A percentile compares a stretch with the other conserved stretches of the same genome.
phyloP scores from a whole-genome alignment of 2,329 filamentous ascomycete species.

The Diplodia seriata region DNA sequence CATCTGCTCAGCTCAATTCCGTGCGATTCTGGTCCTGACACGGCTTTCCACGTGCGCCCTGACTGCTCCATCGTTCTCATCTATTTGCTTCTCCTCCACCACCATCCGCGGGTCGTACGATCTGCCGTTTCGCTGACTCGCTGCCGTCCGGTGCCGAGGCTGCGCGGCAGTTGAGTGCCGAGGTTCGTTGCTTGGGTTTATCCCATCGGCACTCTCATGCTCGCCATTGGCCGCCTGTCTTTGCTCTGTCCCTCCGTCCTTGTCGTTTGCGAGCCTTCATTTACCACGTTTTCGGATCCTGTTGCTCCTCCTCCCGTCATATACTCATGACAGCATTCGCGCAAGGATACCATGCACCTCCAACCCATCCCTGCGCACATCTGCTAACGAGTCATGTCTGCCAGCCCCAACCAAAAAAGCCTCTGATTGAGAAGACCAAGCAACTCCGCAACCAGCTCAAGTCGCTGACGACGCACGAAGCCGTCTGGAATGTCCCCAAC shows the following conservation, averaged over 20 bases:
- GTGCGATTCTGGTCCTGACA: constrained; percentile 17
- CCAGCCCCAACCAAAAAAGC: constrained; percentile 34
- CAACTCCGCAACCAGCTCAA: constrained; percentile 44
- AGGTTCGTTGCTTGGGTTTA: constrained; percentile 4
- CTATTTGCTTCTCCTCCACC: constrained; percentile 8
- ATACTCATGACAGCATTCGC: constrained; percentile 13
- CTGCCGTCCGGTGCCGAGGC: constrained; percentile 7
- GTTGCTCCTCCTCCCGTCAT: neutral
- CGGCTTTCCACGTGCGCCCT: constrained; percentile 15
- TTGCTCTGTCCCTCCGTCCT: neutral
- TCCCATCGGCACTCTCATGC: neutral
- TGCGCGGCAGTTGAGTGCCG: constrained; percentile 16
- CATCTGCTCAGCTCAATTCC: constrained; percentile 20
- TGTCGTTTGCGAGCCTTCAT: constrained; percentile 10
- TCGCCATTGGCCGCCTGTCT: constrained; percentile 11
- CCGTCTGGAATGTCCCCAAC: constrained; percentile 98
- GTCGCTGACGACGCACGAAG: constrained; percentile 67
- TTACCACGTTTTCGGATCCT: constrained; percentile 17
- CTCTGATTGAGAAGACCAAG: constrained; percentile 40
- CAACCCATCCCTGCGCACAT: constrained; percentile 25
- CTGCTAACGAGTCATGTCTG: constrained; percentile 26
- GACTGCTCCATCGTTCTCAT: constrained; percentile 14
- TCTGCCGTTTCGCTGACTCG: constrained; percentile 4
- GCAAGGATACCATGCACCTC: constrained; percentile 20
- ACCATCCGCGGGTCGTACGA: constrained; percentile 15